These are phyloP conservation scores for Alternaria brassicicola DNA, from an alignment of 2,329 filamentous ascomycete species.

Conservation along the genomic window DNA sequence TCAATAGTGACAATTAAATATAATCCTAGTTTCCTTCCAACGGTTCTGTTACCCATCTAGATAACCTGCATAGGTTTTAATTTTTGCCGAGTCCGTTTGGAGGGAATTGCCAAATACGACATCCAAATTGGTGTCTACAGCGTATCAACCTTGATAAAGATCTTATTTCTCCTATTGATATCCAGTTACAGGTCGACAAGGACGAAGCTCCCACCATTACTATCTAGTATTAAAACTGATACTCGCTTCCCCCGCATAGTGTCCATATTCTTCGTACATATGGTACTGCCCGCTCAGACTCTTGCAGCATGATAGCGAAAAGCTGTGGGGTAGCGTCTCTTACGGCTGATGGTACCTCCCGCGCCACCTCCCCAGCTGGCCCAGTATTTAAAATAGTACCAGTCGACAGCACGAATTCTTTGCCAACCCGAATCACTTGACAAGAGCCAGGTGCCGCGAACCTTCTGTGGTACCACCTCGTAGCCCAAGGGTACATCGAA, in stretches of 20 bases:
- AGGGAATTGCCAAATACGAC: too few species aligned
- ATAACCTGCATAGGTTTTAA: too few species aligned
- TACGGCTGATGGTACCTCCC: too few species aligned
- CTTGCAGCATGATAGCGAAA: neutral
- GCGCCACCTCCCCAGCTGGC: neutral
- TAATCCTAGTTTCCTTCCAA: too few species aligned
- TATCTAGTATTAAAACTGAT: neutral
- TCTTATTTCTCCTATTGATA: neutral
- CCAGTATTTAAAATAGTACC: neutral
- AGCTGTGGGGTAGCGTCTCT: neutral
- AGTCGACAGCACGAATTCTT: neutral
- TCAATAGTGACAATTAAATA: too few species aligned
- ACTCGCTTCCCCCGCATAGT: neutral
- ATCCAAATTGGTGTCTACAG: neutral
- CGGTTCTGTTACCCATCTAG: too few species aligned
- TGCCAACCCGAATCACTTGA: neutral
- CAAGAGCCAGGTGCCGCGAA: neutral
- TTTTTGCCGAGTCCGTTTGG: too few species aligned
- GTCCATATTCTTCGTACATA: neutral
- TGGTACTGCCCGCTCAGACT: neutral
- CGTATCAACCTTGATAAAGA: neutral
- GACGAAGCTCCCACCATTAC: neutral
- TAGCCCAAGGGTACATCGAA: neutral
- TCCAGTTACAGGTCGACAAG: neutral
- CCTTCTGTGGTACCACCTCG: neutral